Evolutionary conservation across 768 basidiomycete genomes (phyloP), one percentile per base, ranked within the genome.

Genomic region (Russula vinacea): DNA sequence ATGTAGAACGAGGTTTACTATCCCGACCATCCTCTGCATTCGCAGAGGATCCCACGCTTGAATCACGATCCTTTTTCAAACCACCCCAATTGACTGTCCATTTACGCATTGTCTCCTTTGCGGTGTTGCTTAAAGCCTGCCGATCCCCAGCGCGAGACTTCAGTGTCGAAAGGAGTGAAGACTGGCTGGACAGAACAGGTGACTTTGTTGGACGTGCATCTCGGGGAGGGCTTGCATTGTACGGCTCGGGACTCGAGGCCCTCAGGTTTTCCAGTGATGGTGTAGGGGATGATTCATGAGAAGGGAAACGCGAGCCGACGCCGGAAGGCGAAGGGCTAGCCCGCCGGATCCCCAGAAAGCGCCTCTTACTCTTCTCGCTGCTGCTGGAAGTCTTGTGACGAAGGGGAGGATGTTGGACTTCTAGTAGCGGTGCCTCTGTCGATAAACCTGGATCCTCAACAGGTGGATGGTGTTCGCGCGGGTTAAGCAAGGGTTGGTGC

Each of bases 91-190:
- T 92, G 32, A 86, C 87, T 26, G 93, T 87, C 93, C 93, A 96
- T 73, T 96, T 96, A 64, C 88, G 86, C 81, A 97, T 88, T 10
- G 90, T 83, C 71, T 97, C 95, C 72, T 88, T 90, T 14, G 94
- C 91, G 0, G 89, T 85, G 69, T 90, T 88, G 67, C 86, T 87
- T 50, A 95, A 77, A 8, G 90, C 90, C 73, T 94, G 89, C 72
- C 93, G 95, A 74, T 95, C 94, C 3, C 76, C 77, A 0, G 87
- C 84, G 49, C 87, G 88, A 7, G 90, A 84, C 72, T 89, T 90
- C 58, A 92, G 80, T 26, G 88, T 86, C 19, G 89, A 84, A 53
- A 96, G 82, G 77, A 97, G 62, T 11, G 62, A 62, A 37, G 62
- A 13, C 37, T 66, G 56, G 49, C 59, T 26, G 5, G 65, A 58